A percentile compares a stretch with the other conserved stretches of the same genome.
phyloP scores from a whole-genome alignment of 495 filamentous ascomycete genomes.

The Penicillium argentinense region DNA sequence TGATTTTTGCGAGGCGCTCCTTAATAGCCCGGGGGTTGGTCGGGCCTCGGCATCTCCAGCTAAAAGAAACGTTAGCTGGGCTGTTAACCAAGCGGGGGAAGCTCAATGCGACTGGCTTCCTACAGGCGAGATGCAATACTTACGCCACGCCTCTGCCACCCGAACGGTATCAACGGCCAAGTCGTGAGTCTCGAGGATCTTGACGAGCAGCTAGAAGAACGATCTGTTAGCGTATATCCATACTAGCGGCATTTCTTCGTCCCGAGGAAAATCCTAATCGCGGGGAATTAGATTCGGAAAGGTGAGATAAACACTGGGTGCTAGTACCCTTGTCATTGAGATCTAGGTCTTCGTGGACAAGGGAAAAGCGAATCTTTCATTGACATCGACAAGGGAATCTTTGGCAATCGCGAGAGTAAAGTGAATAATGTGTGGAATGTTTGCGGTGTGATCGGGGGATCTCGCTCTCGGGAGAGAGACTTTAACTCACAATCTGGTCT shows the following conservation, averaged over 20 bases:
- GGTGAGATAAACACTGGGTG: too few species aligned
- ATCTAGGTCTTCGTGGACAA: too few species aligned
- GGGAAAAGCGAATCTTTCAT: too few species aligned
- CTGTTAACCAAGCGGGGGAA: too few species aligned
- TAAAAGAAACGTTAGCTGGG: conserved; percentile 11
- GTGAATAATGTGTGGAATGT: too few species aligned
- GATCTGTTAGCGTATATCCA: background rate
- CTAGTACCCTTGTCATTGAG: too few species aligned
- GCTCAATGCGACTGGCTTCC: too few species aligned
- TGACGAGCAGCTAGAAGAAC: conserved; percentile 42
- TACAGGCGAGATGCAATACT: conserved; percentile 14
- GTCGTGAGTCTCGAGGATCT: conserved; percentile 46
- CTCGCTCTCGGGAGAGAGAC: background rate
- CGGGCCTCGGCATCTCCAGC: conserved; percentile 20
- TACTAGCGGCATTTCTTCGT: background rate
- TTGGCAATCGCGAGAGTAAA: too few species aligned
- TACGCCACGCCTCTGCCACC: conserved; percentile 48
- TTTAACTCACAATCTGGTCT: conserved; percentile 13
- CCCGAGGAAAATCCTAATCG: too few species aligned
- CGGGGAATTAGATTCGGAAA: too few species aligned
- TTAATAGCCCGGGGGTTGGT: conserved; percentile 51
- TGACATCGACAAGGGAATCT: too few species aligned
- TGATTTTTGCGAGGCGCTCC: conserved; percentile 47
- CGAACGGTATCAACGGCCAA: conserved; percentile 38
- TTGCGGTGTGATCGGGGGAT: too few species aligned